phyloP scores from a whole-genome alignment of 306 rosid species.

The Vigna angularis region DNA sequence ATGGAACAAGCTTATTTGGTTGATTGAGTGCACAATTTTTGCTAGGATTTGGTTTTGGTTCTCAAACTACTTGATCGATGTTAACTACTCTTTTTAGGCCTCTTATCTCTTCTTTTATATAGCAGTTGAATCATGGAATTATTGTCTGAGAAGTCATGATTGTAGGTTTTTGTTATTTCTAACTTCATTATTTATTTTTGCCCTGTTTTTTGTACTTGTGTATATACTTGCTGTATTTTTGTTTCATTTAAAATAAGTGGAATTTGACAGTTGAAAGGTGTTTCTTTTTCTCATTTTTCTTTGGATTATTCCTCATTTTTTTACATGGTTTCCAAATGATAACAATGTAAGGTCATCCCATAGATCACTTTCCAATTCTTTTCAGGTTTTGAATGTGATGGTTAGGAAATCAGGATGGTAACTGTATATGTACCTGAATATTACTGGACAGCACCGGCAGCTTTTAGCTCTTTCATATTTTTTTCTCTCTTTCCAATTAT shows the following conservation, averaged over 20 bases:
- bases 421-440: background rate
- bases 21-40: conserved; percentile 18
- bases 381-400: conserved; percentile 25
- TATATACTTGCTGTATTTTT: conserved; percentile 3
- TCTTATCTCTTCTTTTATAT: conserved; percentile 15
- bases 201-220: background rate
- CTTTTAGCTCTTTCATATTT: conserved; percentile 6
- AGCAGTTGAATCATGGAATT: conserved; percentile 12
- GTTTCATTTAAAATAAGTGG: conserved; percentile 17
- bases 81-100: conserved; percentile 24
- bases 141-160: conserved; percentile 12
- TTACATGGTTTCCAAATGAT: background rate
- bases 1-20: conserved; percentile 30
- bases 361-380: background rate
- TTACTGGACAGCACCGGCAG: background rate
- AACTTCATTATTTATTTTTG: conserved; percentile 14
- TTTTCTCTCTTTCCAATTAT: background rate
- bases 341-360: background rate
- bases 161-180: conserved; percentile 2
- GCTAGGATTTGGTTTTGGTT: conserved; percentile 17
- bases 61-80: conserved; percentile 26
- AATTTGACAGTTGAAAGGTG: conserved; percentile 13
- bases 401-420: background rate
- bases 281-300: conserved; percentile 10
- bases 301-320: conserved; percentile 13